Base-by-base conservation (phyloP, 1,284 basidiomycete species). In the Cryptococcus floricola region DNA sequence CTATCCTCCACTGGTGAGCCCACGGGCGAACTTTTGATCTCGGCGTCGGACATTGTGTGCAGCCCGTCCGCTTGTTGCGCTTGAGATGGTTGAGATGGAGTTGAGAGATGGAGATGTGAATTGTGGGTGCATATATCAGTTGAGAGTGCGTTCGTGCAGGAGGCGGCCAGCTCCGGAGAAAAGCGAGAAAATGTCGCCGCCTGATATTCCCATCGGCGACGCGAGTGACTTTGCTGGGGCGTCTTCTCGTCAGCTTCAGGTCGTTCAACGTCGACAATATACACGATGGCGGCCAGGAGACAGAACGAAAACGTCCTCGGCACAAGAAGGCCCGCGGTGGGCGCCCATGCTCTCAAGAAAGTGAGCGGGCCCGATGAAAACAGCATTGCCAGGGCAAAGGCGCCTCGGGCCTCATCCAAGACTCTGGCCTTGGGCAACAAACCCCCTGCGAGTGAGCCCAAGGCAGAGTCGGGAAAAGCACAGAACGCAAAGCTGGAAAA, bases 31-130 rank as follows among this genome's bases (percentile, higher is more conserved):
- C 58, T 48, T 56, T 68, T 66, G 53, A 66, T 44, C 56, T 68
- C 68, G 53, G 64, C 58, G 56, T 70, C 66, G 23, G 68, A 68
- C 68, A 70, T 70, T 53, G 10, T 45, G 9, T 23, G 18, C 23
- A 16, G 18, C 39, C 48, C 34, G 25, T 18, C 12, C 48, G 31
- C 6, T 37, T 23, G 48, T 16, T 27, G n/a, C 5, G 28, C 14
- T 37, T 27, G 7, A 37, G 37, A 28, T 46, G 38, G 19, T 12
- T 28, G 43, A 31, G 38, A 46, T 23, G 52, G 19, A 25, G 52
- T 39, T 28, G 53, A 38, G 25, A 41, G 47, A 48, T 10, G 31
- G 50, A 25, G 23, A 9, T 48, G 25, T 19, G 38, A 14, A 45
- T 28, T 52, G n/a, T 52, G 25, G 23, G 19, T 50, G 41, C 47